phyloP scores from a whole-genome alignment of 2,329 filamentous ascomycete species.

The Aspergillus nomiae region DNA sequence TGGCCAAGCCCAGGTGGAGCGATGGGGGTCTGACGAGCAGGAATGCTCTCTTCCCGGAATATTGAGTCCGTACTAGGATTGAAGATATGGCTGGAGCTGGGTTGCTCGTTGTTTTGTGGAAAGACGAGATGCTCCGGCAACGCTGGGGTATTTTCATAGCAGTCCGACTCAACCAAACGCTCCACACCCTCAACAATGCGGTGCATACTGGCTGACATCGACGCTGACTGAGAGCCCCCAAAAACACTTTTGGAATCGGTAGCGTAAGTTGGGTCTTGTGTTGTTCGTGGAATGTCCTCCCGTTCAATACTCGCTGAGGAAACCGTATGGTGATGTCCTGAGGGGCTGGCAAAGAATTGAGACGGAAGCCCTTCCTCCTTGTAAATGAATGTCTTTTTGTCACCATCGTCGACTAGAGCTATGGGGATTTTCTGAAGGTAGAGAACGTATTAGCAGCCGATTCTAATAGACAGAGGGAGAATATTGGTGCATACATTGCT shows the following conservation, averaged over 20 bases:
- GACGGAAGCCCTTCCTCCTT: conserved; percentile 55
- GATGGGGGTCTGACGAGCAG: conserved; percentile 30
- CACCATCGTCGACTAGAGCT: conserved; percentile 47
- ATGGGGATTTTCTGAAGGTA: conserved; percentile 49
- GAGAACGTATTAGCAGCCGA: conserved; percentile 19
- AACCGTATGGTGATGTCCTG: conserved; percentile 42
- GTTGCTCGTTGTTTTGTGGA: conserved; percentile 23
- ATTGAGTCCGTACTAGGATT: conserved; percentile 22
- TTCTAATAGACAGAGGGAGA: conserved; percentile 1
- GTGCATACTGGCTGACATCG: conserved; percentile 45
- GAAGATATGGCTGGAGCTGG: conserved; percentile 27
- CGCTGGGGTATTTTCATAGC: conserved; percentile 36
- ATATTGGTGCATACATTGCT: conserved; percentile 40
- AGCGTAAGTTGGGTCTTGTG: conserved; percentile 26
- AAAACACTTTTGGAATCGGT: conserved; percentile 36
- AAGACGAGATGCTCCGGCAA: conserved; percentile 31
- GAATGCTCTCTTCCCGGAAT: conserved; percentile 25
- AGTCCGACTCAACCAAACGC: conserved; percentile 43
- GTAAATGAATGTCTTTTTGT: conserved; percentile 53
- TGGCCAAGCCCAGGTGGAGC: conserved; percentile 37
- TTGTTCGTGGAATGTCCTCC: conserved; percentile 37
- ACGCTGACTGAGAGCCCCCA: conserved; percentile 49
- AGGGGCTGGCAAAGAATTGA: conserved; percentile 51
- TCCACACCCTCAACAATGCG: conserved; percentile 43
- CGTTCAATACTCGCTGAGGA: conserved; percentile 44